These are phyloP conservation scores for Acaromyces ingoldii DNA, from an alignment of 1,284 basidiomycete species.

Conservation along the genomic window DNA sequence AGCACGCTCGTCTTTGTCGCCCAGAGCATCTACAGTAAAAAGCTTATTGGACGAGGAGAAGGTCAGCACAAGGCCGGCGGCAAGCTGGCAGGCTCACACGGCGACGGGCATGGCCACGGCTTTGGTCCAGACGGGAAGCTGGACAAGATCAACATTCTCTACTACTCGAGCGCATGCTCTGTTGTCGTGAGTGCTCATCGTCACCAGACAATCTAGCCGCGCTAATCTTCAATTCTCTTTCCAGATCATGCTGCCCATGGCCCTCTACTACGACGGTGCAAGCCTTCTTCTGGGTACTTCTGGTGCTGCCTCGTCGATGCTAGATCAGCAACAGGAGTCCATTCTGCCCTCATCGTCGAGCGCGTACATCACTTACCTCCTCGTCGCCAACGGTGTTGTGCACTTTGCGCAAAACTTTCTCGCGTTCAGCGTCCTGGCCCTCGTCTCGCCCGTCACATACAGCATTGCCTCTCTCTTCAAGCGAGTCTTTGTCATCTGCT, in stretches of 20 bases:
- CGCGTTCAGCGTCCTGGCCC: slow-evolving; percentile 89
- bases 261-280: slow-evolving; percentile 35
- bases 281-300: slow-evolving; percentile 6
- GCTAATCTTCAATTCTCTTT: neutral
- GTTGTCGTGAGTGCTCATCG: slow-evolving; percentile 61
- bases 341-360: neutral
- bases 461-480: slow-evolving; percentile 97
- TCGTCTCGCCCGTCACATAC: slow-evolving; percentile 96
- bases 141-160: slow-evolving; percentile 93
- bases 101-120: too few species aligned
- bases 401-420: slow-evolving; percentile 97
- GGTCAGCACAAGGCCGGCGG: slow-evolving; percentile 52
- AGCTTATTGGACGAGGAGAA: slow-evolving; percentile 73
- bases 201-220: neutral
- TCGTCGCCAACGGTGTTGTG: slow-evolving; percentile 76
- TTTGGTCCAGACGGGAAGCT: slow-evolving; percentile 66
- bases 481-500: slow-evolving; percentile 93
- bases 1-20: slow-evolving; percentile 89
- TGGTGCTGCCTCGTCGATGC: too few species aligned
- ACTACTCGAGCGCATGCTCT: slow-evolving; percentile 91
- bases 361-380: slow-evolving; percentile 6
- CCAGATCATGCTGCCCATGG: slow-evolving; percentile 43
- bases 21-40: slow-evolving; percentile 99
- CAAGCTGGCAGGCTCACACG: too few species aligned
- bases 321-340: neutral